Evolutionary conservation across 805 yeast species (phyloP).

Genomic region (Groenewaldozyma tartarivorans): DNA sequence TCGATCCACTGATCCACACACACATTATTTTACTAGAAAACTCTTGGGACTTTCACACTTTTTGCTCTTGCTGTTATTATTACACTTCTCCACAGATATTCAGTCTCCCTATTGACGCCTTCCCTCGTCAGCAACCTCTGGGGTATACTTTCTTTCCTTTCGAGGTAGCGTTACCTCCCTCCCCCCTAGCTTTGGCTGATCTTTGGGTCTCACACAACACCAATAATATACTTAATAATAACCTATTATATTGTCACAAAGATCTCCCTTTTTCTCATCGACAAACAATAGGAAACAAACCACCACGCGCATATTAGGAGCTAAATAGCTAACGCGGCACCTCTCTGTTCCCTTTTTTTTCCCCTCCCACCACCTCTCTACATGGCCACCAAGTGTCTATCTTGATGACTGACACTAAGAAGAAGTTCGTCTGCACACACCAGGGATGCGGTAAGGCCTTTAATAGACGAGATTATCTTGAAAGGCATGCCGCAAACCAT

Average conservation of each 20-base stretch:
- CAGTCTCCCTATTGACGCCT: too few species aligned
- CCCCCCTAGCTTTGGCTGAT: too few species aligned
- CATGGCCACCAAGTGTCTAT: constrained; percentile 3
- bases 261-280: not conserved
- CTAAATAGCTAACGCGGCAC: constrained; percentile 1
- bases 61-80: too few species aligned
- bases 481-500: constrained; percentile 31
- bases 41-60: too few species aligned
- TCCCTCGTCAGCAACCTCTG: too few species aligned
- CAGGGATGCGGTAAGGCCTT: constrained; percentile 19
- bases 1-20: too few species aligned
- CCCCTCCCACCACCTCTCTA: not conserved
- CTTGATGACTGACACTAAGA: not conserved
- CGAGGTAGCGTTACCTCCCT: too few species aligned
- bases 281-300: not conserved
- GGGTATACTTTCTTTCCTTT: too few species aligned
- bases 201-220: constrained; percentile 1
- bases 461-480: constrained; percentile 26
- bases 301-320: not conserved
- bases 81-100: too few species aligned
- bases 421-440: constrained; percentile 4
- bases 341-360: not conserved
- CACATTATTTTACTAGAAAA: too few species aligned
- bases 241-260: not conserved
- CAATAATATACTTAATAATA: not conserved